Base-by-base conservation (phyloP, 441 rosid genomes). In the Raphanus hybrid region DNA sequence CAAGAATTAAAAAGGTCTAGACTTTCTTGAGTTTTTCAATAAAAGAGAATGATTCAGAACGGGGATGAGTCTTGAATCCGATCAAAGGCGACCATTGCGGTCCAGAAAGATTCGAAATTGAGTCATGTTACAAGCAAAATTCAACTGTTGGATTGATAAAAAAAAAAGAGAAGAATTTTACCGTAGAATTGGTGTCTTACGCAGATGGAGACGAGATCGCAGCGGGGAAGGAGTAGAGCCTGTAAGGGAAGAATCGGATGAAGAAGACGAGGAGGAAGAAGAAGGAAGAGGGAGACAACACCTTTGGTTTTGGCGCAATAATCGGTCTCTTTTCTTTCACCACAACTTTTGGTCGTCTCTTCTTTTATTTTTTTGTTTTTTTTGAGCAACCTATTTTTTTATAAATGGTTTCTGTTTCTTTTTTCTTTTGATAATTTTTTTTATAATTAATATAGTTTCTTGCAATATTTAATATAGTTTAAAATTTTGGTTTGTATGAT, bases 261-360 rank as follows among this genome's bases (percentile, higher is more conserved):
- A 64, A 74, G 55, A 73, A 62, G 18, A 45, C 1, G 69, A 60
- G 34, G 29, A 45, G 20, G 7, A 35, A 18, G 27, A 69, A 10
- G 61, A 35, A 52, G 48, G 34, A 9, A 8, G 69, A 5, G 48
- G 69, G 34, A 45, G 26, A 43, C 55, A 14, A 32, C 35, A 80
- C 71, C 88, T 87, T 83, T 85, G 85, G 77, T 79, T 79, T 79
- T 79, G 82, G 79, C 82, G 82, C 76, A 70, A 79, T 43, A 45
- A 64, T 48, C 79, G 82, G 72, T 61, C 64, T 75, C 69, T 69
- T 39, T 50, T 64, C 6, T 37, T 57, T 65, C 39, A 65, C 79
- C 82, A 69, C 75, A 70, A 70, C 76, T 79, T 54, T 57, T 75
- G 68, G 73, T 79, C 79, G 63, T 41, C 64, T 68, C 74, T 59